Conservation (phyloP, 2,329 filamentous ascomycete genomes). For the Fusarium temperatum region DNA sequence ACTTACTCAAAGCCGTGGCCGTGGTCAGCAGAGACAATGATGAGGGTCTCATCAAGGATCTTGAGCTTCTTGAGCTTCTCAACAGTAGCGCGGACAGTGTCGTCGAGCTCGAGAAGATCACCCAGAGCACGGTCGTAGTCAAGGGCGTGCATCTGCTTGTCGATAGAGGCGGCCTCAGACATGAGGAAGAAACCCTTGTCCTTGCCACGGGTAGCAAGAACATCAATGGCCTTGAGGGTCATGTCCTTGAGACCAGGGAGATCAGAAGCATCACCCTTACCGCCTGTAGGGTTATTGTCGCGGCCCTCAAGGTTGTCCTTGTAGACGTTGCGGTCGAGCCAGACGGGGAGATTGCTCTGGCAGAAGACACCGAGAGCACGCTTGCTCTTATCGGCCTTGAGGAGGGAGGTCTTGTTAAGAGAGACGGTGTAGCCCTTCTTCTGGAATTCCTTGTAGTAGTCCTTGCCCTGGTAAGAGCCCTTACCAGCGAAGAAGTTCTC, state of each 20-base stretch:
- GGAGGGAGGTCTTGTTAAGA: constrained; percentile 77
- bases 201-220: constrained; percentile 72
- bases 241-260: constrained; percentile 88
- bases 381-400: constrained; percentile 63
- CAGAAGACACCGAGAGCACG: constrained; percentile 82
- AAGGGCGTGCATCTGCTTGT: constrained; percentile 88
- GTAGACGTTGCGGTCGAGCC: constrained; percentile 88
- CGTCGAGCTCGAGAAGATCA: constrained; percentile 85
- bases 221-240: constrained; percentile 86
- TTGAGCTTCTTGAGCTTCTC: constrained; percentile 72
- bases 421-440: constrained; percentile 77
- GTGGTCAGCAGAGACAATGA: constrained; percentile 87
- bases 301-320: constrained; percentile 71
- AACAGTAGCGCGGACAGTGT: constrained; percentile 80
- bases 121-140: constrained; percentile 88
- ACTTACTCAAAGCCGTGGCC: constrained; percentile 80
- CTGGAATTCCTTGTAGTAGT: constrained; percentile 82
- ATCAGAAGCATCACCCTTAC: constrained; percentile 71
- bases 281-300: constrained; percentile 75
- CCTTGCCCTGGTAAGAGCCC: constrained; percentile 72
- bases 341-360: constrained; percentile 78
- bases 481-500: constrained; percentile 77
- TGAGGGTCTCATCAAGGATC: constrained; percentile 77
- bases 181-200: constrained; percentile 87
- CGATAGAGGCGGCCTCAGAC: constrained; percentile 85